Conservation (phyloP, 495 filamentous ascomycete species). For the Trichoderma virens region DNA sequence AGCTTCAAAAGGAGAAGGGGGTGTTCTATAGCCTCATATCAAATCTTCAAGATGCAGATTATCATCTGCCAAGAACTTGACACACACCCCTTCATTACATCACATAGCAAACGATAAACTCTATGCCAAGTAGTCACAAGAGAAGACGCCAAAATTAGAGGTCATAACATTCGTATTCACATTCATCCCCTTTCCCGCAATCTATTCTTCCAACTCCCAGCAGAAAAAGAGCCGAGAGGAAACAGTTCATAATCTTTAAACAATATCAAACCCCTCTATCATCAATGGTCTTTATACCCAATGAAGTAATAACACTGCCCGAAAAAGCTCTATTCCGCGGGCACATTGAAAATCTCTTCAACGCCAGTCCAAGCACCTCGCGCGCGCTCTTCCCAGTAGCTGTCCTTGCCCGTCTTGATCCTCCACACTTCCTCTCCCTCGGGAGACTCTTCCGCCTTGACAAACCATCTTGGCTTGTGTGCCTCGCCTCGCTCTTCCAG, state of each 20-base stretch:
- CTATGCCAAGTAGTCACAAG: background rate
- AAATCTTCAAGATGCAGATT: background rate
- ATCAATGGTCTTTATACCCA: background rate
- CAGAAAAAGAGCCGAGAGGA: background rate
- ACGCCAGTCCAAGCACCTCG: constrained; percentile 64
- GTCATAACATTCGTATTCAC: background rate
- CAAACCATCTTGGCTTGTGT: constrained; percentile 78
- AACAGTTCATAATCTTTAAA: background rate
- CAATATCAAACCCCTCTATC: background rate
- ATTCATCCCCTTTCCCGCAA: background rate
- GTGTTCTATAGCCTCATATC: background rate
- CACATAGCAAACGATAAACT: too few relatives aligned
- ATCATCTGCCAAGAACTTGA: background rate
- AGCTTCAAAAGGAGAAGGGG: too few relatives aligned
- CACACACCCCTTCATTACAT: background rate
- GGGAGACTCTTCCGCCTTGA: constrained; percentile 45
- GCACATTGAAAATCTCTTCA: constrained; percentile 53
- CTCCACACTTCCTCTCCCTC: constrained; percentile 72
- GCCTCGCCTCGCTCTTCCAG: constrained; percentile 65
- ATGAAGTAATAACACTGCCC: background rate
- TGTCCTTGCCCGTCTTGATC: constrained; percentile 69
- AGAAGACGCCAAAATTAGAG: background rate
- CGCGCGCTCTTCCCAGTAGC: constrained; percentile 84
- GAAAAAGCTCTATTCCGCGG: background rate
- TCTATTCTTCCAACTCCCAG: background rate